These are phyloP conservation scores for Eucalyptus polybractea DNA, from an alignment of 345 rosid species.

Conservation along the genomic window DNA sequence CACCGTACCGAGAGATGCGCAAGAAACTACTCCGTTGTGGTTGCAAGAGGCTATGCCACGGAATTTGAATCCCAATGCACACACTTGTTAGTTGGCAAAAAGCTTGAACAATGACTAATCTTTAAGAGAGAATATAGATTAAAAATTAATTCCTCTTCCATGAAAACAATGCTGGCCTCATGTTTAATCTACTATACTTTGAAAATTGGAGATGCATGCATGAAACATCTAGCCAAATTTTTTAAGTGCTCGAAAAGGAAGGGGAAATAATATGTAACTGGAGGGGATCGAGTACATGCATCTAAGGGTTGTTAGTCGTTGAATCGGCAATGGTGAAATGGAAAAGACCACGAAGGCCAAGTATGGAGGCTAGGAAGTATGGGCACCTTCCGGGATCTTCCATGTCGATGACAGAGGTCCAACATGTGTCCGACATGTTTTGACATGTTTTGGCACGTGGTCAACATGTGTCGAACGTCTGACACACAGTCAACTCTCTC, in stretches of 20 bases:
- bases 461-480: no score
- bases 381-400: no score
- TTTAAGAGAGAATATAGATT: background rate
- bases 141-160: background rate
- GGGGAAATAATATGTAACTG: background rate
- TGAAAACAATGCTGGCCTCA: background rate
- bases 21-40: background rate
- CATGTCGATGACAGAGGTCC: no score
- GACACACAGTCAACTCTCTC: rapidly evolving
- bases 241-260: background rate
- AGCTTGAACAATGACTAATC: background rate
- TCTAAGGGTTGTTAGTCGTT: background rate
- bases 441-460: rapidly evolving
- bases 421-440: no score
- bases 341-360: background rate
- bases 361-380: background rate
- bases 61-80: background rate
- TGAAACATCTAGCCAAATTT: background rate
- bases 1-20: background rate
- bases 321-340: background rate
- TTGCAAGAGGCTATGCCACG: background rate
- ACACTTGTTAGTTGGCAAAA: background rate
- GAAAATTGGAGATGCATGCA: background rate
- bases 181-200: background rate
- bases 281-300: background rate